A percentile compares a stretch with the other conserved stretches of the same genome.
Conservation (phyloP, 768 basidiomycete species). For the Pleurotus pulmonarius region DNA sequence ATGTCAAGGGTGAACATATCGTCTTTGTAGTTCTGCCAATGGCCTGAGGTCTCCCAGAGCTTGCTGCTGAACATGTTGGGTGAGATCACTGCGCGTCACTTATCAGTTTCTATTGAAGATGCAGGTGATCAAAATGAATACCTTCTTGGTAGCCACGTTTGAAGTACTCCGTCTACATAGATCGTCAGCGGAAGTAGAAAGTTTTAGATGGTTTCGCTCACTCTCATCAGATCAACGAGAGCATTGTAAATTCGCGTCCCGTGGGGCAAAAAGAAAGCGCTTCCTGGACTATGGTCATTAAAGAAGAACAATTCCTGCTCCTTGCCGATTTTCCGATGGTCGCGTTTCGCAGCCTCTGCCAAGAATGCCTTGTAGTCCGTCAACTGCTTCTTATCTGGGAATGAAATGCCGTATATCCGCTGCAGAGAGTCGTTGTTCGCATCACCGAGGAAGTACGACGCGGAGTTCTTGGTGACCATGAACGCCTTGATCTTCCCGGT, state of each 20-base stretch:
- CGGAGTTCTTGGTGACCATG: conserved; percentile 98
- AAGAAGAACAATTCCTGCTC: conserved; percentile 99
- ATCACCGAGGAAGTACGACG: conserved; percentile 97
- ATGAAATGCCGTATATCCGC: conserved; percentile 96
- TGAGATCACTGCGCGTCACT: conserved; percentile 68
- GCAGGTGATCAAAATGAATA: conserved; percentile 20
- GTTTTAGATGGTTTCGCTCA: conserved; percentile 32
- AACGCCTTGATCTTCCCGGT: conserved; percentile 97
- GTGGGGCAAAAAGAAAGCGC: conserved; percentile 95
- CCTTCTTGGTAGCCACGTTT: conserved; percentile 97
- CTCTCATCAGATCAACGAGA: conserved; percentile 85
- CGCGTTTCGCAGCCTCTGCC: conserved; percentile 96
- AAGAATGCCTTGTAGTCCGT: conserved; percentile 94
- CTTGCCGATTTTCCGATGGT: conserved; percentile 95
- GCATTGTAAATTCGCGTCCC: conserved; percentile 97
- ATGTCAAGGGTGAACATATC: conserved; percentile 95
- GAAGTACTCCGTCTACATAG: conserved; percentile 76
- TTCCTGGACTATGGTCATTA: conserved; percentile 94
- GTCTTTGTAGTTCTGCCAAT: conserved; percentile 97
- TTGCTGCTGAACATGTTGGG: conserved; percentile 97
- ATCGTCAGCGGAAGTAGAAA: conserved; percentile 3
- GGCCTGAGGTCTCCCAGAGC: conserved; percentile 97
- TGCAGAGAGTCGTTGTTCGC: conserved; percentile 91
- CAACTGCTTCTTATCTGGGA: conserved; percentile 96
- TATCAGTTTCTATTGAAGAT: background rate